Percentiles rank a stretch among this genome's conserved stretches.
phyloP scores from a whole-genome alignment of 139 green algal species.

The Pleodorina starrii region DNA sequence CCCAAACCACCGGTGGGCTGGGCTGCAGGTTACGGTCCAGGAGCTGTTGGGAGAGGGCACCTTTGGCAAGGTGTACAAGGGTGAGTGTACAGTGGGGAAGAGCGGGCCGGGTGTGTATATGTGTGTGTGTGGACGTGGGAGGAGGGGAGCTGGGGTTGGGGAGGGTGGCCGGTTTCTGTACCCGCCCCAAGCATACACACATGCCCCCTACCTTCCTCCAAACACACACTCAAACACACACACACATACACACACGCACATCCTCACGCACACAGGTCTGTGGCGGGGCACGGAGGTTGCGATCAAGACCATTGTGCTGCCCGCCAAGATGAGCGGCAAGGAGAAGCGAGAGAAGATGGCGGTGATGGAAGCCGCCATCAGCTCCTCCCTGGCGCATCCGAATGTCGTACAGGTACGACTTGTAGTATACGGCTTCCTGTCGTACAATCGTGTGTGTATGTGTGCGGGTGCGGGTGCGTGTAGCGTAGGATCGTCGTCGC shows the following conservation, averaged over 20 bases:
- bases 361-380: constrained; percentile 71
- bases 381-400: constrained; percentile 53
- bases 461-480: too few relatives aligned
- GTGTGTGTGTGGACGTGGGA: too few relatives aligned
- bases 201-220: background rate
- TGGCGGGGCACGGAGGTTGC: constrained; percentile 64
- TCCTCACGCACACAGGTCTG: constrained; percentile 48
- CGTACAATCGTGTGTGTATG: too few relatives aligned
- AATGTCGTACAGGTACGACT: constrained; percentile 64
- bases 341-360: constrained; percentile 67
- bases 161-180: too few relatives aligned
- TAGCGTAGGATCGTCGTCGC: too few relatives aligned
- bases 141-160: too few relatives aligned
- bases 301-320: constrained; percentile 68
- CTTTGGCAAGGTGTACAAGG: constrained; percentile 48
- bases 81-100: background rate
- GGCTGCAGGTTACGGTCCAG: constrained; percentile 30
- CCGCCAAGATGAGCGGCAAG: constrained; percentile 50
- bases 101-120: background rate
- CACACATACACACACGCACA: background rate
- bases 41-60: constrained; percentile 50
- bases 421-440: too few relatives aligned
- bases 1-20: too few relatives aligned
- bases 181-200: too few relatives aligned
- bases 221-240: background rate